phyloP scores from a whole-genome alignment of 257 asterid species.

The Solanum arcanum region DNA sequence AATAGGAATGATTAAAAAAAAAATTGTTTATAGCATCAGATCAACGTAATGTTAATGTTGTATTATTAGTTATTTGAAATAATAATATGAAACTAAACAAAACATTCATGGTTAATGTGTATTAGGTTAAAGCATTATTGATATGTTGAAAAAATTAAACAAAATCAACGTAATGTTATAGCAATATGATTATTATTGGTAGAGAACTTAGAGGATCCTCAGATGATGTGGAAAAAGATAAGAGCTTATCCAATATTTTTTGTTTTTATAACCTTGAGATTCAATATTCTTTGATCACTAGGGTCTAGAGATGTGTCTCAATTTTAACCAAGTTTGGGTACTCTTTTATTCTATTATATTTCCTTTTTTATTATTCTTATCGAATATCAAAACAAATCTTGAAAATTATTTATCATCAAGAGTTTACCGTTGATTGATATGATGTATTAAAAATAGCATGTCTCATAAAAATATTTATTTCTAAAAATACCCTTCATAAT shows the following conservation, averaged over 20 bases:
- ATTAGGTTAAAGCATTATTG: too few relatives aligned
- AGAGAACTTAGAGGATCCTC: background rate
- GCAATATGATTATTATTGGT: background rate
- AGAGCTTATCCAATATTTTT: background rate
- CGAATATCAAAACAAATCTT: background rate
- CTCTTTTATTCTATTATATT: background rate
- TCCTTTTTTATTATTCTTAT: background rate
- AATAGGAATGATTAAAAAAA: too few relatives aligned
- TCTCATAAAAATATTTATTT: background rate
- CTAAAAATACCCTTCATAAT: too few relatives aligned
- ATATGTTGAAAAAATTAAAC: background rate
- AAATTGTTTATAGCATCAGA: background rate
- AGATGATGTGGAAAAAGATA: background rate
- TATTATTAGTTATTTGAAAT: too few relatives aligned
- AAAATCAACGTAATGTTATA: background rate
- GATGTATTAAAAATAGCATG: too few relatives aligned
- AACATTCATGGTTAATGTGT: too few relatives aligned
- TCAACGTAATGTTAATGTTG: too few relatives aligned
- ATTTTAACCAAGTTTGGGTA: background rate
- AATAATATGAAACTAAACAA: too few relatives aligned
- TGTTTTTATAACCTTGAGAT: background rate
- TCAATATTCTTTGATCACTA: background rate
- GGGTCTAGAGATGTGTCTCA: background rate
- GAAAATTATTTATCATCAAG: background rate
- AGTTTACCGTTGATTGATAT: background rate